A percentile compares a stretch with the other conserved stretches of the same genome.
Conservation (phyloP, 768 basidiomycete species). For the Pilatotrama ljubarskyi region DNA sequence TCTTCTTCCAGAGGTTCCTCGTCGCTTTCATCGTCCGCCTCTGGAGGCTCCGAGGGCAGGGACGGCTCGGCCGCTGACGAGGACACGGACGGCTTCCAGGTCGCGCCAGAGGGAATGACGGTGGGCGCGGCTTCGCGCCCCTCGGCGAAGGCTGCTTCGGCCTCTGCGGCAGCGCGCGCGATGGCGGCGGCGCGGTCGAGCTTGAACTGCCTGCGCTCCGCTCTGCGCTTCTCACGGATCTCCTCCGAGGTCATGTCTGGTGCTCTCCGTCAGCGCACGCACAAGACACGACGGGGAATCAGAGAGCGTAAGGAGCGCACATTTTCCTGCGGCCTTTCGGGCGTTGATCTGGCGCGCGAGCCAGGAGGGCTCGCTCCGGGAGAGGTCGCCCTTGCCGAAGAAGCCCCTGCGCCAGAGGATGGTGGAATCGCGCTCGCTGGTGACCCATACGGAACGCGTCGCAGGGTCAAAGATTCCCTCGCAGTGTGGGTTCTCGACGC, state of each 20-base stretch:
- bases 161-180: constrained; percentile 76
- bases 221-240: constrained; percentile 81
- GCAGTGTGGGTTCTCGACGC: constrained; percentile 69
- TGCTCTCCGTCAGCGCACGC: background rate
- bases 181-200: constrained; percentile 87
- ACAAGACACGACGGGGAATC: background rate
- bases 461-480: constrained; percentile 74
- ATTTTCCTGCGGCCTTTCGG: constrained; percentile 53
- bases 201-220: constrained; percentile 91
- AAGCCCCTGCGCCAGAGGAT: constrained; percentile 89
- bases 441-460: constrained; percentile 89
- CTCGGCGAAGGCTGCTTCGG: constrained; percentile 72
- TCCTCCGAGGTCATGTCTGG: constrained; percentile 79
- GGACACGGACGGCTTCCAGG: constrained; percentile 62
- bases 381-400: constrained; percentile 96
- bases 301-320: constrained; percentile 25
- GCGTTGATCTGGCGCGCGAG: constrained; percentile 73
- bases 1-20: constrained; percentile 48
- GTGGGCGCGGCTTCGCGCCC: constrained; percentile 64
- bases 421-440: constrained; percentile 58
- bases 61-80: constrained; percentile 24
- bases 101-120: constrained; percentile 77
- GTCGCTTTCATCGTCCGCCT: constrained; percentile 37
- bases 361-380: constrained; percentile 96
- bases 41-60: constrained; percentile 19